Conservation (phyloP, 768 basidiomycete species). For the Tricholoma flavovirens region DNA sequence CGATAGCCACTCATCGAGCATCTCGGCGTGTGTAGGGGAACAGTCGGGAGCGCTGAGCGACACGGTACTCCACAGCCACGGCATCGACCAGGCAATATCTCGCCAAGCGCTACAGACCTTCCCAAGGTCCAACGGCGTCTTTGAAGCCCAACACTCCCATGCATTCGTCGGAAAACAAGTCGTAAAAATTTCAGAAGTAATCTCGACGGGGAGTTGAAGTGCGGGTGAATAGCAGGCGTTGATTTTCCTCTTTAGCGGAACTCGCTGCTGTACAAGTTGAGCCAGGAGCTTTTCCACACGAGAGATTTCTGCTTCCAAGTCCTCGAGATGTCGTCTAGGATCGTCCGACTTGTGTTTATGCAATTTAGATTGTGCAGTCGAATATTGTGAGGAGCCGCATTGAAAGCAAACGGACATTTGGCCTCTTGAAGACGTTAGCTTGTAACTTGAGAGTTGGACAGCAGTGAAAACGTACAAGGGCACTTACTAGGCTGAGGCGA, state of each 20-base stretch:
- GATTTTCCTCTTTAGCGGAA: slow-evolving; percentile 14
- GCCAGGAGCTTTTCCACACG: slow-evolving; percentile 8
- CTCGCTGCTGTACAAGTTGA: slow-evolving; percentile 10
- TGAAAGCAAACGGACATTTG: neutral
- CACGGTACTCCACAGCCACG: slow-evolving; percentile 22
- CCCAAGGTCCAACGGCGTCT: slow-evolving; percentile 18
- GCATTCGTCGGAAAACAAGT: slow-evolving; percentile 7
- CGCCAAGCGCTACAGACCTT: slow-evolving; percentile 24
- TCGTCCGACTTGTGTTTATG: neutral
- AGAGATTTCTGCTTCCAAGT: slow-evolving; percentile 13
- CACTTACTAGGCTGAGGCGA: too few species aligned
- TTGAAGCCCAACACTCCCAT: slow-evolving; percentile 2
- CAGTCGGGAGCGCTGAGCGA: slow-evolving; percentile 15
- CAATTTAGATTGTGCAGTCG: neutral
- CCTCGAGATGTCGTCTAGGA: slow-evolving; percentile 10
- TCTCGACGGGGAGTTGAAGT: slow-evolving; percentile 15
- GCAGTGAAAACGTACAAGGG: too few species aligned
- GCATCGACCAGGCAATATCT: slow-evolving; percentile 25
- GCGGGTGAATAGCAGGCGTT: slow-evolving; percentile 11
- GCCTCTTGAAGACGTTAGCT: neutral
- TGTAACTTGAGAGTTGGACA: neutral
- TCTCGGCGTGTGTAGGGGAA: slow-evolving; percentile 12
- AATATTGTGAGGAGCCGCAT: neutral
- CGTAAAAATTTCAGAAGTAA: slow-evolving; percentile 17
- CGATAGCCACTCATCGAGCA: slow-evolving; percentile 23